Evolutionary conservation across 208 protist genomes (phyloP).

Genomic region (Naegleria fowleri): DNA sequence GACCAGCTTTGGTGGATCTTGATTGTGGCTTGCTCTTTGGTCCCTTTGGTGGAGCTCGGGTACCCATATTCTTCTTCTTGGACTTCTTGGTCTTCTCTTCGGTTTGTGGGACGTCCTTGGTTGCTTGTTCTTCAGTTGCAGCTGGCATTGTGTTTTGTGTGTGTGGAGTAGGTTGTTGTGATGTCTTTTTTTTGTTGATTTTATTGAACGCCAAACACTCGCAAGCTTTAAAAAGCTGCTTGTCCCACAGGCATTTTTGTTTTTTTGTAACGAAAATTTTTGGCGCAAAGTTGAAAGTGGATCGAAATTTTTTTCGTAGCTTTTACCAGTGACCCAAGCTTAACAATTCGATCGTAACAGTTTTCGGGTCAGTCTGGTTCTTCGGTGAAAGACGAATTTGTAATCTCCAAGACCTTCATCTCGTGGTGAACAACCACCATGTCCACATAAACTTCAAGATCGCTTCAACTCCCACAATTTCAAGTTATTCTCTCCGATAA

Average conservation of each 20-base stretch:
- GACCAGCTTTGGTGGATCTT: conserved; percentile 86
- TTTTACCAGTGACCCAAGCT: no score
- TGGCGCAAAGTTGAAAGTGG: neutral
- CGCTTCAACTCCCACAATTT: no score
- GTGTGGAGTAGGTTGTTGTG: neutral
- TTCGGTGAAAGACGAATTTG: no score
- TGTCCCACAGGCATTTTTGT: neutral
- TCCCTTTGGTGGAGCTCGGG: no score
- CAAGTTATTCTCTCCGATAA: no score
- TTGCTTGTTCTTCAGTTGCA: neutral
- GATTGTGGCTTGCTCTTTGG: neutral
- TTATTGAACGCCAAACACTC: neutral
- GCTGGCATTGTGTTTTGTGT: neutral
- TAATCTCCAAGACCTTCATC: no score
- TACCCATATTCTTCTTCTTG: neutral
- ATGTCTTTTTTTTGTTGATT: neutral
- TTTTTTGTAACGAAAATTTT: neutral
- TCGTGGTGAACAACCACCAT: no score
- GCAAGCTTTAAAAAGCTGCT: neutral
- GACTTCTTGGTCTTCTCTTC: neutral
- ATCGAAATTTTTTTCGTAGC: neutral
- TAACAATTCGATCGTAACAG: no score
- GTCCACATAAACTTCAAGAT: no score
- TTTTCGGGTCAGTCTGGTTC: no score
- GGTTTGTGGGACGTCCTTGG: neutral